Conservation (phyloP, 306 rosid genomes). For the Quercus wislizeni region DNA sequence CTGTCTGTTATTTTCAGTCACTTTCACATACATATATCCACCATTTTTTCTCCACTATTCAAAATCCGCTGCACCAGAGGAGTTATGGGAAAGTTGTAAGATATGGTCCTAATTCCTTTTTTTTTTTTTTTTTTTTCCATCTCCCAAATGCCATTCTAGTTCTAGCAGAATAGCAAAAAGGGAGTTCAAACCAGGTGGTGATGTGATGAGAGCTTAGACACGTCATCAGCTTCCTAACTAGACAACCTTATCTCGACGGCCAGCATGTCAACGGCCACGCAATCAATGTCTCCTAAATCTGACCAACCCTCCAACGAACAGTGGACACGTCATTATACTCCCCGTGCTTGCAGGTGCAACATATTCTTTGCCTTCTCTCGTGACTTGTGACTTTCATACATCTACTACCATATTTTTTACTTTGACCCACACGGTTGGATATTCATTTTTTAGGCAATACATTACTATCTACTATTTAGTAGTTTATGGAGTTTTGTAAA, state of each 20-base stretch:
- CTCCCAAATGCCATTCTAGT: no score
- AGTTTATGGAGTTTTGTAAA: no score
- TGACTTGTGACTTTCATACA: not conserved
- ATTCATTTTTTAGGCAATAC: no score
- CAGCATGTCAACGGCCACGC: slow-evolving; percentile 16
- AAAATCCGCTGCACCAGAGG: no score
- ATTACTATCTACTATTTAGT: no score
- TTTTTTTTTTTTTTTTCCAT: no score
- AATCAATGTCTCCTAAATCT: slow-evolving; percentile 1
- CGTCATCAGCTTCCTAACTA: not conserved
- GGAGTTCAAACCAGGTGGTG: not conserved
- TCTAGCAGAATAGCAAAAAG: not conserved
- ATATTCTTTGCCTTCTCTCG: not conserved
- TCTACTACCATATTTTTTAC: not conserved
- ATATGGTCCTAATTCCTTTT: no score
- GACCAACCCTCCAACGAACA: slow-evolving; percentile 7
- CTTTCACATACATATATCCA: no score
- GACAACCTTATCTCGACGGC: not conserved
- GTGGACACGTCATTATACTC: not conserved
- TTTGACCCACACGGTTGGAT: not conserved
- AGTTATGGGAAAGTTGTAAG: no score
- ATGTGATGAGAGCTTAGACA: not conserved
- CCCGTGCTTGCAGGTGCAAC: slow-evolving; percentile 2
- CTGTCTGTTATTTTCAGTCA: no score
- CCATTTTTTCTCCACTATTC: no score